Evolutionary conservation across 805 yeast genomes (phyloP).

Genomic region (Kregervanrija fluxuum): DNA sequence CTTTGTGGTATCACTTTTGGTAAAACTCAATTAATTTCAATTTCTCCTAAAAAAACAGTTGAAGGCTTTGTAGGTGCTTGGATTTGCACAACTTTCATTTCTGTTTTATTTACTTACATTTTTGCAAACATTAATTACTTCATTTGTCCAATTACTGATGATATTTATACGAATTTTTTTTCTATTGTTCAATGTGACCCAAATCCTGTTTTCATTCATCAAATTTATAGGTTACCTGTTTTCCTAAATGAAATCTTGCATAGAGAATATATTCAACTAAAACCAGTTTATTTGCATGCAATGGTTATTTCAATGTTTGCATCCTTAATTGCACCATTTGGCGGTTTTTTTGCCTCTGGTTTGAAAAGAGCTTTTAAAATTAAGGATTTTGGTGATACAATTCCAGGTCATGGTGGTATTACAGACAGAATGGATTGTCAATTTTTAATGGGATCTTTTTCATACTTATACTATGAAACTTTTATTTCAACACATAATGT

Average conservation of each 20-base stretch:
- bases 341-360: constrained; percentile 98
- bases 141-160: constrained; percentile 72
- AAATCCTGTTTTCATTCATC: constrained; percentile 85
- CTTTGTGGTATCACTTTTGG: constrained; percentile 97
- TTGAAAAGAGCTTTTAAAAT: constrained; percentile 92
- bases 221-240: constrained; percentile 67
- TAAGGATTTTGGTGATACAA: constrained; percentile 96
- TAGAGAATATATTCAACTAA: constrained; percentile 48
- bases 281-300: constrained; percentile 89
- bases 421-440: constrained; percentile 98
- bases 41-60: constrained; percentile 94
- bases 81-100: constrained; percentile 80
- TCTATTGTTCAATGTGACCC: constrained; percentile 67
- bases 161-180: constrained; percentile 37
- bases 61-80: constrained; percentile 98
- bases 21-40: constrained; percentile 80
- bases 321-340: constrained; percentile 94
- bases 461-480: constrained; percentile 87
- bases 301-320: constrained; percentile 87
- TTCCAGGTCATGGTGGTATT: constrained; percentile 98
- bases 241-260: constrained; percentile 41
- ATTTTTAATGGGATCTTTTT: constrained; percentile 93
- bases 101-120: constrained; percentile 56
- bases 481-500: constrained; percentile 70
- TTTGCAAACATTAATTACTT: constrained; percentile 63